Percentiles rank a stretch among this genome's conserved stretches.
Conservation (phyloP, 352 stramenopile genomes). For the Phytophthora pini region DNA sequence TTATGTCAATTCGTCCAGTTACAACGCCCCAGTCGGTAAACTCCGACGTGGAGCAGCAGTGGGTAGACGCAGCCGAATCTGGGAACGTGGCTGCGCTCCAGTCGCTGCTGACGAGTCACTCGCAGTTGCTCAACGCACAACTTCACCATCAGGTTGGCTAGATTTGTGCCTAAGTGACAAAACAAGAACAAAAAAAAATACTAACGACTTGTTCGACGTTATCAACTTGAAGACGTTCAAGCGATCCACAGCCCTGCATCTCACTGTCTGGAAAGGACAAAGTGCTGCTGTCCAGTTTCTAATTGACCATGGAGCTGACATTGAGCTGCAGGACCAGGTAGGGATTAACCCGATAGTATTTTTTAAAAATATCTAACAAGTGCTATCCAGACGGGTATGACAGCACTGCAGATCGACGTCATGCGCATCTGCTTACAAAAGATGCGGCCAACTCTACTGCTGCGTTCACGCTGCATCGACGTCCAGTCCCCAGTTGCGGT, state of each 20-base stretch:
- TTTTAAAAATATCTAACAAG: not conserved
- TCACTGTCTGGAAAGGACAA: constrained; percentile 7
- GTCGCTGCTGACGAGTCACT: not conserved
- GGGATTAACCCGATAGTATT: not conserved
- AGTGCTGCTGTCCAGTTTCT: not conserved
- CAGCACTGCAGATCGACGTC: constrained; percentile 53
- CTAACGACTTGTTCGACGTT: constrained; percentile 1
- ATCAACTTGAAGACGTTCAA: constrained; percentile 2
- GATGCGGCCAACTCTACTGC: constrained; percentile 48
- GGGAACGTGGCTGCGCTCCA: not conserved
- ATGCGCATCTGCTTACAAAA: constrained; percentile 52
- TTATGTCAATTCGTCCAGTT: no score
- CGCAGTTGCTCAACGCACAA: constrained; percentile 1
- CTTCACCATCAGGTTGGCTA: constrained; percentile 11
- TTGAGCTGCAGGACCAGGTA: constrained; percentile 8
- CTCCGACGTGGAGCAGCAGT: not conserved
- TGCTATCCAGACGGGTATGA: constrained; percentile 32
- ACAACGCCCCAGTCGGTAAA: not conserved
- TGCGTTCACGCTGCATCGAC: constrained; percentile 47
- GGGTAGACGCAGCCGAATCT: not conserved
- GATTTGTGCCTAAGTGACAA: not conserved
- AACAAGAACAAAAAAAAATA: not conserved
- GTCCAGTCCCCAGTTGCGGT: constrained; percentile 46
- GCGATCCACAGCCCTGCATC: constrained; percentile 4
- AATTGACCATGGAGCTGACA: constrained; percentile 1